Conservation (phyloP, 2,329 filamentous ascomycete species). For the Pyricularia sp. region DNA sequence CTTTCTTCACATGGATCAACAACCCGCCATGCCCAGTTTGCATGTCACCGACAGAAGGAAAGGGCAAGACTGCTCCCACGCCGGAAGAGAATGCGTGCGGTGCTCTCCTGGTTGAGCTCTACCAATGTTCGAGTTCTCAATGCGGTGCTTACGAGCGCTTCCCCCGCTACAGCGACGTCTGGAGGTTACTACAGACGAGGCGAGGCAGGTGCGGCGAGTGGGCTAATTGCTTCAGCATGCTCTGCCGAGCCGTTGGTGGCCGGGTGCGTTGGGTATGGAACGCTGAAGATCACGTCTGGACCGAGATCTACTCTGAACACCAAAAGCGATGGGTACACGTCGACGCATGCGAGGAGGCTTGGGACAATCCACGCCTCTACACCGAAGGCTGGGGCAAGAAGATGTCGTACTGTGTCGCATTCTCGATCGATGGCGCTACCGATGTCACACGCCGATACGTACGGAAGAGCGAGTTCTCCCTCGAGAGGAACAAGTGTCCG, state of each 20-base stretch:
- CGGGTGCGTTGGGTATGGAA: slow-evolving; percentile 98
- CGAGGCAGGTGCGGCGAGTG: slow-evolving; percentile 86
- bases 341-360: slow-evolving; percentile 85
- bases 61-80: slow-evolving; percentile 72
- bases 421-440: slow-evolving; percentile 73
- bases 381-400: slow-evolving; percentile 93
- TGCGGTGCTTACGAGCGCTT: slow-evolving; percentile 80
- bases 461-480: slow-evolving; percentile 57
- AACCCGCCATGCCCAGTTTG: slow-evolving; percentile 80
- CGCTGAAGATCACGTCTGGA: slow-evolving; percentile 94
- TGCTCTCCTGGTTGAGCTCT: slow-evolving; percentile 77
- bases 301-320: slow-evolving; percentile 90
- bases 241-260: slow-evolving; percentile 83
- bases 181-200: slow-evolving; percentile 76
- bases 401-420: slow-evolving; percentile 93
- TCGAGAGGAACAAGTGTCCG: slow-evolving; percentile 65
- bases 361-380: slow-evolving; percentile 89
- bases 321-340: slow-evolving; percentile 94
- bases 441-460: slow-evolving; percentile 56
- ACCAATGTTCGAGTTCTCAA: slow-evolving; percentile 63
- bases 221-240: slow-evolving; percentile 98
- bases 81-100: slow-evolving; percentile 84
- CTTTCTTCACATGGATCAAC: slow-evolving; percentile 94
- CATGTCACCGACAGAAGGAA: slow-evolving; percentile 66
- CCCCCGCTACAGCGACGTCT: slow-evolving; percentile 88